Conservation (phyloP, 1,284 basidiomycete species). For the Irpex sp. region DNA sequence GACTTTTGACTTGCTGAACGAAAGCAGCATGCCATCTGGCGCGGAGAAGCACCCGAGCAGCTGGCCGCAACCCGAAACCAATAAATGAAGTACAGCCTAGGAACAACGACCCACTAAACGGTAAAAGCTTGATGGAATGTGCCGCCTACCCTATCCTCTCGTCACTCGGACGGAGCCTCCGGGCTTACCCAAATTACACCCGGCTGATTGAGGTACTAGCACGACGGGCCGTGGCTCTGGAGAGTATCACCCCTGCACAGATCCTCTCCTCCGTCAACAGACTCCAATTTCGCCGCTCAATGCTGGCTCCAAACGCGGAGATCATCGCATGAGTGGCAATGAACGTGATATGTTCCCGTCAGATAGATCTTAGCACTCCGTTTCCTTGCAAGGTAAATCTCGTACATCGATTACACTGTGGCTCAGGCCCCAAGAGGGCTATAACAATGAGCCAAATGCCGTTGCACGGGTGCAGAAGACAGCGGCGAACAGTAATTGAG, state of each 20-base stretch:
- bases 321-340: background rate
- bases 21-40: slow-evolving; percentile 10
- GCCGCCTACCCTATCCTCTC: slow-evolving; percentile 11
- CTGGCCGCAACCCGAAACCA: background rate
- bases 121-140: slow-evolving; percentile 27
- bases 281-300: slow-evolving; percentile 1
- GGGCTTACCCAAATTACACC: background rate
- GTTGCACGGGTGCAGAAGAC: background rate
- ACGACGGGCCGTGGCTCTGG: background rate
- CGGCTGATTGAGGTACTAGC: background rate
- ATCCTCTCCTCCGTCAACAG: background rate
- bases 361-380: background rate
- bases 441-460: background rate
- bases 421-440: background rate
- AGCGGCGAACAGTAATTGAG: background rate
- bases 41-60: slow-evolving; percentile 9
- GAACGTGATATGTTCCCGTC: background rate
- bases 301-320: background rate
- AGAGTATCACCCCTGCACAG: background rate
- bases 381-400: background rate
- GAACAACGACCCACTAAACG: slow-evolving; percentile 15
- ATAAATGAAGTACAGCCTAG: slow-evolving; percentile 1
- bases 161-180: slow-evolving; percentile 13
- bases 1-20: slow-evolving; percentile 22
- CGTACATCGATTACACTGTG: background rate